Evolutionary conservation across 2,329 filamentous ascomycete genomes (phyloP).

Genomic region (Diplodia corticola): DNA sequence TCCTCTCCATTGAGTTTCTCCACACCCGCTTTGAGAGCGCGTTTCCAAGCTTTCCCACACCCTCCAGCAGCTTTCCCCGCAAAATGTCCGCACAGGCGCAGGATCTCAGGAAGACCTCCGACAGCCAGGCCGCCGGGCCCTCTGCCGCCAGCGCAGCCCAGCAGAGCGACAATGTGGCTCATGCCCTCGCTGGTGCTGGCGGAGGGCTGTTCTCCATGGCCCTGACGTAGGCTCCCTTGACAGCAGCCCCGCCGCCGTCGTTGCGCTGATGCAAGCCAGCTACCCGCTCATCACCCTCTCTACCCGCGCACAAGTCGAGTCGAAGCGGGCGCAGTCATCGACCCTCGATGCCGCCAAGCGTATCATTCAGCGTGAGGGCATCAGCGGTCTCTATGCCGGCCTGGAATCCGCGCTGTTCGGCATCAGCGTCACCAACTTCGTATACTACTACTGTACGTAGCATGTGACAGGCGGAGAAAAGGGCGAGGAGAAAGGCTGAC

Average conservation of each 20-base stretch:
- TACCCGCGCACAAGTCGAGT: conserved; percentile 96
- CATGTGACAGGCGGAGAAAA: background rate
- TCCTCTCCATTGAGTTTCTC: conserved; percentile 1
- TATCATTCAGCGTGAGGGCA: conserved; percentile 89
- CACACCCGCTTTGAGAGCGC: background rate
- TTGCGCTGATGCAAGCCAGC: conserved; percentile 46
- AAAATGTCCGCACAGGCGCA: conserved; percentile 23
- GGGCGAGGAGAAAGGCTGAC: background rate
- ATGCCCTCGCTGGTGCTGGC: conserved; percentile 88
- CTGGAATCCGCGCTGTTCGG: conserved; percentile 94
- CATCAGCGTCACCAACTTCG: conserved; percentile 98
- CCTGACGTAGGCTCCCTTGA: conserved; percentile 66
- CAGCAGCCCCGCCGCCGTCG: background rate
- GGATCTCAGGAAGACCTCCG: conserved; percentile 20
- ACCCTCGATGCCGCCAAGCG: conserved; percentile 79
- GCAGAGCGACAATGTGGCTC: conserved; percentile 94
- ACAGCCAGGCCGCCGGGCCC: conserved; percentile 24
- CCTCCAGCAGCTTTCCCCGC: background rate
- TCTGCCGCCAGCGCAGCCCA: conserved; percentile 66
- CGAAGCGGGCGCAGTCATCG: conserved; percentile 82
- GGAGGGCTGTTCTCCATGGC: conserved; percentile 95
- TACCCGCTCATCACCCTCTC: conserved; percentile 98
- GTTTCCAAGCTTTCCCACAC: conserved; percentile 1
- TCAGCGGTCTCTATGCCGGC: conserved; percentile 86
- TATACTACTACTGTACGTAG: conserved; percentile 87